These are phyloP conservation scores for Exophiala dermatitidis DNA, from an alignment of 2,329 filamentous ascomycete genomes.

Conservation along the genomic window DNA sequence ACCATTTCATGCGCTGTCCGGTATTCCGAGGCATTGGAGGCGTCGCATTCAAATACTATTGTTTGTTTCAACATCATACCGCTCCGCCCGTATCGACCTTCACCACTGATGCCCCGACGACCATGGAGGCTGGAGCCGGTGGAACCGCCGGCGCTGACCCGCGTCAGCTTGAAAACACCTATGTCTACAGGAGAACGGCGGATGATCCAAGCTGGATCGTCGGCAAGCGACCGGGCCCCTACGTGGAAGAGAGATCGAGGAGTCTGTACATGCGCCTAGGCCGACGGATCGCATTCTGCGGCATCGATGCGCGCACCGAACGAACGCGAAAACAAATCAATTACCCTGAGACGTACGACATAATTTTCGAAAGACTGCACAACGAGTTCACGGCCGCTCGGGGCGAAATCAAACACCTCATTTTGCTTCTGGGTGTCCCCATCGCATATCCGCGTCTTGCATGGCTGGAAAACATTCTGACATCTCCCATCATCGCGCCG, in stretches of 20 bases:
- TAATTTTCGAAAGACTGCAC: slow-evolving; percentile 52
- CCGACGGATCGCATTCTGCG: slow-evolving; percentile 56
- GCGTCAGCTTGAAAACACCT: slow-evolving; percentile 66
- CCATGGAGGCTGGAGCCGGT: slow-evolving; percentile 42
- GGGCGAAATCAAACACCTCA: slow-evolving; percentile 54
- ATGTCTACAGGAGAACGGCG: slow-evolving; percentile 53
- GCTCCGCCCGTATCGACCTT: slow-evolving; percentile 79
- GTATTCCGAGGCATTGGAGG: slow-evolving; percentile 61
- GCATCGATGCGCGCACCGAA: slow-evolving; percentile 57
- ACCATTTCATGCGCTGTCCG: slow-evolving; percentile 57
- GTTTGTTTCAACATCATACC: slow-evolving; percentile 67
- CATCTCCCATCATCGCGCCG: slow-evolving; percentile 77
- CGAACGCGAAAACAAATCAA: slow-evolving; percentile 91
- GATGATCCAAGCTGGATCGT: slow-evolving; percentile 71
- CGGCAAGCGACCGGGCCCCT: slow-evolving; percentile 63
- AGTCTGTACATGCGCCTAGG: slow-evolving; percentile 58
- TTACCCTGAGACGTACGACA: slow-evolving; percentile 59
- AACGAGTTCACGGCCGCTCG: slow-evolving; percentile 46
- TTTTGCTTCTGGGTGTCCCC: slow-evolving; percentile 61
- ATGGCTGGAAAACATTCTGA: slow-evolving; percentile 92
- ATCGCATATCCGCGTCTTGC: slow-evolving; percentile 69
- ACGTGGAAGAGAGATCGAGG: slow-evolving; percentile 55
- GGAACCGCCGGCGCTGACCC: slow-evolving; percentile 54
- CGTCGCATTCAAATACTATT: slow-evolving; percentile 53
- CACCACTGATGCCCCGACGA: slow-evolving; percentile 63